Conservation (phyloP, 352 stramenopile genomes). For the Phytopythium helicoides region DNA sequence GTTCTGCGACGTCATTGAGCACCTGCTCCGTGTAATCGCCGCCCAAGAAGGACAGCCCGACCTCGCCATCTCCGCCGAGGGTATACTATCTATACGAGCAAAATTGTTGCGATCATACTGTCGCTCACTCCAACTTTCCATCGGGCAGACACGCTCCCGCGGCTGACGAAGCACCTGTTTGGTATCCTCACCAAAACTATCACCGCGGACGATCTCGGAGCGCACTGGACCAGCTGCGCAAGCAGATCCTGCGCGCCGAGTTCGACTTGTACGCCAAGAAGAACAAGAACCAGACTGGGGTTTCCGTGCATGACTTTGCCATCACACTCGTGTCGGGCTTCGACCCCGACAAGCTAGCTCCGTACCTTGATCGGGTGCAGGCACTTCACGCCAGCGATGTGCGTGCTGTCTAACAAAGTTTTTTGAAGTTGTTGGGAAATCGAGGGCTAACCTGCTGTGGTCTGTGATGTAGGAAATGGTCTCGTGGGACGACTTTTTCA, state of each 20-base stretch:
- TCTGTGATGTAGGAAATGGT: constrained; percentile 35
- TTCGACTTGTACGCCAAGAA: constrained; percentile 70
- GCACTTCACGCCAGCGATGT: constrained; percentile 57
- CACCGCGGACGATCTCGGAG: constrained; percentile 45
- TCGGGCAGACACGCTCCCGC: constrained; percentile 30
- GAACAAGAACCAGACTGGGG: constrained; percentile 38
- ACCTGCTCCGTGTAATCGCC: constrained; percentile 46
- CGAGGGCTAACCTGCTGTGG: neutral
- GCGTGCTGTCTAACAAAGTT: constrained; percentile 5
- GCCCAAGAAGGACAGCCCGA: constrained; percentile 15
- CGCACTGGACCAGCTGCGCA: constrained; percentile 49
- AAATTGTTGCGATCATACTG: neutral
- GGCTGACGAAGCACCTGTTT: constrained; percentile 66
- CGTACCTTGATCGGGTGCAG: constrained; percentile 61
- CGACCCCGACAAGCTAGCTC: constrained; percentile 57
- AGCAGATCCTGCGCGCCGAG: constrained; percentile 60
- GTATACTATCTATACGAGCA: neutral
- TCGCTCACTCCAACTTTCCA: neutral
- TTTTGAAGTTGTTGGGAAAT: too few species aligned
- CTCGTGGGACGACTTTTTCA: constrained; percentile 69
- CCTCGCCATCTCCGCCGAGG: constrained; percentile 32
- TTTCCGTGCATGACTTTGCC: constrained; percentile 79
- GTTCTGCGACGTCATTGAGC: constrained; percentile 73
- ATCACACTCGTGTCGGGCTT: constrained; percentile 74
- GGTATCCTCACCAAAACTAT: constrained; percentile 59